phyloP scores from a whole-genome alignment of 2,329 filamentous ascomycete genomes.

The Colletotrichum phormii region DNA sequence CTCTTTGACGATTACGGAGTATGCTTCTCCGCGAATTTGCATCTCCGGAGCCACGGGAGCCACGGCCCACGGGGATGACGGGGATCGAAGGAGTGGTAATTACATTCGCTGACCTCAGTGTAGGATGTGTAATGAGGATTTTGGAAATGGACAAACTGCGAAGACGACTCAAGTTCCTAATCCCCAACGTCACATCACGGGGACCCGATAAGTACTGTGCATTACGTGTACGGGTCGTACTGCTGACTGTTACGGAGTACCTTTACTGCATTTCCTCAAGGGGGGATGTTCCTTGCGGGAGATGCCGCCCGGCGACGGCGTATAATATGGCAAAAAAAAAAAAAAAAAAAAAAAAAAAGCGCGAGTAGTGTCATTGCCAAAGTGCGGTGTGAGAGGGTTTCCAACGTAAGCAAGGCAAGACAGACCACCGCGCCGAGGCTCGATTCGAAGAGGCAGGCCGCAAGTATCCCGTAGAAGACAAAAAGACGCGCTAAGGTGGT shows the following conservation, averaged over 20 bases:
- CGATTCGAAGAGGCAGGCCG: not conserved
- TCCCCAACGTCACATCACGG: not conserved
- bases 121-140: not conserved
- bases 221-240: no score
- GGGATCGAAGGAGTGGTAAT: not conserved
- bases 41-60: not conserved
- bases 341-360: no score
- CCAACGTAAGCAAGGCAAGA: no score
- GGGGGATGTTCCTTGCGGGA: conserved; percentile 10
- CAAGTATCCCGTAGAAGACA: no score
- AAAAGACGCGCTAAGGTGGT: no score
- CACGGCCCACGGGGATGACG: not conserved
- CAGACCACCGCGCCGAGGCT: not conserved
- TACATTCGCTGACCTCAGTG: not conserved
- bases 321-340: conserved; percentile 2
- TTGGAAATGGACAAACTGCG: not conserved
- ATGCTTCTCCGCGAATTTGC: conserved; percentile 14
- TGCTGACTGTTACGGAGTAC: not conserved
- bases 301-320: not conserved
- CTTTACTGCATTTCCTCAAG: not conserved
- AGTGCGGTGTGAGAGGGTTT: conserved; percentile 28
- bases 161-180: not conserved
- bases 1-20: not conserved
- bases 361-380: not conserved
- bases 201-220: not conserved